Evolutionary conservation across 331 rosid genomes (phyloP).

Genomic region (Quercus tomentella): DNA sequence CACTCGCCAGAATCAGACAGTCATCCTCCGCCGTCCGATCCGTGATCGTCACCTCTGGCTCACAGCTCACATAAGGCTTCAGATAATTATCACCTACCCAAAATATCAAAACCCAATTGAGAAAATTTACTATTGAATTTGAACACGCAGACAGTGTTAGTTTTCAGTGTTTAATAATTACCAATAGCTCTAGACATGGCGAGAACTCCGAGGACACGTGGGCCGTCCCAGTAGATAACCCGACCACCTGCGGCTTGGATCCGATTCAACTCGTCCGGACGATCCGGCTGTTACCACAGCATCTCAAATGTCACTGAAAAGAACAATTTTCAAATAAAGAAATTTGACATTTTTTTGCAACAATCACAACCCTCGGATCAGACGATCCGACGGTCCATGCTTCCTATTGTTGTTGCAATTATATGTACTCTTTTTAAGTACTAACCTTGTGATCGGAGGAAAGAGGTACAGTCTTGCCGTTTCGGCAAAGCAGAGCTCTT

Average conservation of each 20-base stretch:
- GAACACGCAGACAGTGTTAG: too few relatives aligned
- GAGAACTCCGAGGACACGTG: conserved; percentile 63
- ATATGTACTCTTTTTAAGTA: too few relatives aligned
- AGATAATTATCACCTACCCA: conserved; percentile 53
- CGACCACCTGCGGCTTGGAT: conserved; percentile 58
- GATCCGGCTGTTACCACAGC: conserved; percentile 53
- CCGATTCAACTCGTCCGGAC: conserved; percentile 59
- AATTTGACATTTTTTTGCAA: not conserved
- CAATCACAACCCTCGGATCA: not conserved
- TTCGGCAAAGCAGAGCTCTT: conserved; percentile 59
- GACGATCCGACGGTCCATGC: not conserved
- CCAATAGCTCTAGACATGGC: conserved; percentile 78
- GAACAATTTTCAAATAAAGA: too few relatives aligned
- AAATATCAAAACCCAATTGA: too few relatives aligned
- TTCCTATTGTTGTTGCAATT: not conserved
- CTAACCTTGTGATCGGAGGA: conserved; percentile 61
- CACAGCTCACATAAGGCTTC: conserved; percentile 56
- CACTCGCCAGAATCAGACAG: conserved; percentile 52
- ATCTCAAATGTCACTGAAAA: not conserved
- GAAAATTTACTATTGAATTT: too few relatives aligned
- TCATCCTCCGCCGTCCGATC: conserved; percentile 57
- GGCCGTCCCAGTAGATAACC: conserved; percentile 63
- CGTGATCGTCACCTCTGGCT: conserved; percentile 57
- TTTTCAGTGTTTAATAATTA: not conserved
- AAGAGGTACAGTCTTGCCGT: conserved; percentile 51